A percentile compares a stretch with the other conserved stretches of the same genome.
phyloP scores from a whole-genome alignment of 2,329 filamentous ascomycete species.

The Aspergillus terreus region DNA sequence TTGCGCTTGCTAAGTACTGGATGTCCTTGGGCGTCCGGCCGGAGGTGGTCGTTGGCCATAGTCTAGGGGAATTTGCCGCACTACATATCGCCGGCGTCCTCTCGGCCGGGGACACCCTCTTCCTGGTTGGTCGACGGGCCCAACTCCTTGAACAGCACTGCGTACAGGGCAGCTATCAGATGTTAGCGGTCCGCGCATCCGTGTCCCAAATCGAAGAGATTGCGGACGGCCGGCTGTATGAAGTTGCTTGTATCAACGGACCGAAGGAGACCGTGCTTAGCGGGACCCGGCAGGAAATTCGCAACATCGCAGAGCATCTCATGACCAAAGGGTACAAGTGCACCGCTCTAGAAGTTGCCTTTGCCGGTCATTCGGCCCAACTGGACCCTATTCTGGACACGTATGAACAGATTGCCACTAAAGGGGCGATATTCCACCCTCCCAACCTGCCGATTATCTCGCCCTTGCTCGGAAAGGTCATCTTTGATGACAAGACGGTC shows the following conservation, averaged over 20 bases:
- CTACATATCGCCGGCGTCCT: conserved; percentile 31
- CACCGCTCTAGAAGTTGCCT: conserved; percentile 44
- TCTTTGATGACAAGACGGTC: conserved; percentile 55
- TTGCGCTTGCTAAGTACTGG: conserved; percentile 37
- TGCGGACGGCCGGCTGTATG: conserved; percentile 28
- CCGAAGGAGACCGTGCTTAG: conserved; percentile 71
- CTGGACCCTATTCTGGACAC: conserved; percentile 15
- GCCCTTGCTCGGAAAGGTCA: conserved; percentile 57
- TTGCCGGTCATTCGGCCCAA: conserved; percentile 46
- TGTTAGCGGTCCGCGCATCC: conserved; percentile 55
- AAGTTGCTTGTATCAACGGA: conserved; percentile 72
- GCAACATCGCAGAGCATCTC: no score
- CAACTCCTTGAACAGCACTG: conserved; percentile 63
- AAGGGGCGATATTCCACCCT: conserved; percentile 44
- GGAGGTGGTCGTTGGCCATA: conserved; percentile 53
- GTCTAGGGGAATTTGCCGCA: conserved; percentile 38
- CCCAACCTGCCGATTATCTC: conserved; percentile 65
- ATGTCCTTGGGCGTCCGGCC: conserved; percentile 25
- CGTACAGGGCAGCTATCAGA: conserved; percentile 62
- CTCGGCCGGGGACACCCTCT: conserved; percentile 44
- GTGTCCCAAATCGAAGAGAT: conserved; percentile 42
- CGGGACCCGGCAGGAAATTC: conserved; percentile 14
- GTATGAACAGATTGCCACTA: no score
- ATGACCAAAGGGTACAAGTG: no score
- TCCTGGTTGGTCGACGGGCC: conserved; percentile 67